Conservation (phyloP, 2,329 filamentous ascomycete genomes). For the Botrytis byssoidea region DNA sequence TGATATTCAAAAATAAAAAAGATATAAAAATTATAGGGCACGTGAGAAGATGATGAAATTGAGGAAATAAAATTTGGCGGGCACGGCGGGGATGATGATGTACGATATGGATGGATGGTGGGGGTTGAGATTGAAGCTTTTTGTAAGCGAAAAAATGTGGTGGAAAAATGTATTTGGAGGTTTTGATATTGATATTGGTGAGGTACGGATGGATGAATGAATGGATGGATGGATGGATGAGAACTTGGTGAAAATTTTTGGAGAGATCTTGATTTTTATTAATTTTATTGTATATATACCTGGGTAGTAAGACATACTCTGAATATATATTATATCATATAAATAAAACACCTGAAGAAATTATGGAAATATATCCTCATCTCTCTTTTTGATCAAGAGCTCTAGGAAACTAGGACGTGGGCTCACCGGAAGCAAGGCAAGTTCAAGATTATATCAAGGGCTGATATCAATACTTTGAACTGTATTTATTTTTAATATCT, state of each 20-base stretch:
- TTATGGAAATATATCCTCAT: background rate
- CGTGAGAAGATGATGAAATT: background rate
- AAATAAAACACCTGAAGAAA: background rate
- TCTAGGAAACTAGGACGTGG: background rate
- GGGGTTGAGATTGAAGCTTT: background rate
- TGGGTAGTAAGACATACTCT: background rate
- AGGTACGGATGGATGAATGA: too few species aligned
- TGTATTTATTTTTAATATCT: background rate
- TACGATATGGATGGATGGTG: background rate
- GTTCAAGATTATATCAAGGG: background rate
- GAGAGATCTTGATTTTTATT: background rate
- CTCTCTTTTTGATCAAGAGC: background rate
- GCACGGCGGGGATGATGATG: background rate
- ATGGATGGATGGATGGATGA: background rate
- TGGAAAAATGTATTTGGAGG: background rate
- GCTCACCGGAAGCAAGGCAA: background rate
- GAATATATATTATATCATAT: background rate
- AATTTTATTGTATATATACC: background rate
- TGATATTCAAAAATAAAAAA: background rate
- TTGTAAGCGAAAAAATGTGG: background rate
- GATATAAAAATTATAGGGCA: constrained; percentile 2
- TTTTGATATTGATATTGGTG: background rate
- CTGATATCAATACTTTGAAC: background rate
- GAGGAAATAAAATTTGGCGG: constrained; percentile 4
- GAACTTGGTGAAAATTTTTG: background rate